Evolutionary conservation across 306 rosid genomes (phyloP).

Genomic region (Vigna radiata): DNA sequence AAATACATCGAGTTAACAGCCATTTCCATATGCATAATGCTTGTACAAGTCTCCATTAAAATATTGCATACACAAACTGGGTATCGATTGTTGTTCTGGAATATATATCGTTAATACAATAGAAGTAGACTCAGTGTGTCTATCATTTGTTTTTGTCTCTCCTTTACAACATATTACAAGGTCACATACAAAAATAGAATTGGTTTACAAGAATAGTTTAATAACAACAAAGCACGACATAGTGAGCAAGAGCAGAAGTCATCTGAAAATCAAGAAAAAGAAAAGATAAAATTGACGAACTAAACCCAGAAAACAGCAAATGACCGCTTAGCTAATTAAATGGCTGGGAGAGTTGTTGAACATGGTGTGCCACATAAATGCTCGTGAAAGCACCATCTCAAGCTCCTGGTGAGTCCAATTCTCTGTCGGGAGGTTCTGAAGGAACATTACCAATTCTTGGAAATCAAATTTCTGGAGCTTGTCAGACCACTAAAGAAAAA

Average conservation of each 20-base stretch:
- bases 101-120: constrained; percentile 33
- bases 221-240: constrained; percentile 29
- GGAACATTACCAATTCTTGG: constrained; percentile 97
- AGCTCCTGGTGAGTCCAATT: constrained; percentile 94
- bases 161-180: constrained; percentile 54
- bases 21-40: not conserved
- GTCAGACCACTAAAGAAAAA: constrained; percentile 86
- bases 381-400: constrained; percentile 95
- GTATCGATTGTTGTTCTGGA: constrained; percentile 24
- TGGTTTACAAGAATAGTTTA: constrained; percentile 13
- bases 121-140: constrained; percentile 6
- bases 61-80: constrained; percentile 7
- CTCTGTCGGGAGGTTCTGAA: constrained; percentile 93
- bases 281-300: not conserved
- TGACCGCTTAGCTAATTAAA: constrained; percentile 63
- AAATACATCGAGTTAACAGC: not conserved
- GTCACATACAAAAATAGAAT: constrained; percentile 46
- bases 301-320: constrained; percentile 38
- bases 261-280: constrained; percentile 8
- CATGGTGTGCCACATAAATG: constrained; percentile 99
- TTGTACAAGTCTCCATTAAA: not conserved
- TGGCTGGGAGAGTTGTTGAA: constrained; percentile 96
- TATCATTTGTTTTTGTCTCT: constrained; percentile 7
- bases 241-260: not conserved
- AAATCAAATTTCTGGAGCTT: constrained; percentile 88